Evolutionary conservation across 768 basidiomycete genomes (phyloP).

Genomic region (Amanita rubescens): DNA sequence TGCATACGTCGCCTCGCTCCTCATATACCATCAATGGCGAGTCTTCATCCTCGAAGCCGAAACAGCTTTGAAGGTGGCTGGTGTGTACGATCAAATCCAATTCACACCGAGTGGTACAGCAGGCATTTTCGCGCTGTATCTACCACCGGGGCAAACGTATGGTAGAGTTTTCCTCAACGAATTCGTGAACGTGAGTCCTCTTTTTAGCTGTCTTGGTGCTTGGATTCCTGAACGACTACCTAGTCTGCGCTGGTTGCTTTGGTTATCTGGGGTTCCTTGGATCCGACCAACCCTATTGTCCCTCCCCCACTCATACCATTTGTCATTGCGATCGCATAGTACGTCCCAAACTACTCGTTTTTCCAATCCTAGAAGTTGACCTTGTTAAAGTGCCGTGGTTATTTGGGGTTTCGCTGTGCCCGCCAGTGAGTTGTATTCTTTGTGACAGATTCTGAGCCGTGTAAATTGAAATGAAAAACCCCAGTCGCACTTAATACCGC

Average conservation of each 20-base stretch:
- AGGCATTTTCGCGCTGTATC: slow-evolving; percentile 14
- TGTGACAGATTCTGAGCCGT: background rate
- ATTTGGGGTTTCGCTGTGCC: slow-evolving; percentile 56
- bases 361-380: background rate
- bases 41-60: slow-evolving; percentile 10
- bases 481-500: slow-evolving; percentile 58
- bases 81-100: background rate
- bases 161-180: slow-evolving; percentile 12
- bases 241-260: slow-evolving; percentile 39
- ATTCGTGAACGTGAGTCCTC: slow-evolving; percentile 7
- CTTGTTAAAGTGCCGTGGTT: slow-evolving; percentile 34
- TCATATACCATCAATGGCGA: slow-evolving; percentile 12
- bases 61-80: slow-evolving; percentile 3
- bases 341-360: slow-evolving; percentile 15
- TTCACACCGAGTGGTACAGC: slow-evolving; percentile 12
- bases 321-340: slow-evolving; percentile 55
- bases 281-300: slow-evolving; percentile 52
- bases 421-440: slow-evolving; percentile 31
- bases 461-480: background rate
- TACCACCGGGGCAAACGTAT: slow-evolving; percentile 11
- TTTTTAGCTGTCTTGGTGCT: background rate
- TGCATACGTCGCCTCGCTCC: slow-evolving; percentile 11
- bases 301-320: slow-evolving; percentile 47
- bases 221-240: background rate
- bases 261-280: slow-evolving; percentile 43